These are phyloP conservation scores for Yamadazyma kitorensis DNA, from an alignment of 805 yeast species.

Conservation along the genomic window DNA sequence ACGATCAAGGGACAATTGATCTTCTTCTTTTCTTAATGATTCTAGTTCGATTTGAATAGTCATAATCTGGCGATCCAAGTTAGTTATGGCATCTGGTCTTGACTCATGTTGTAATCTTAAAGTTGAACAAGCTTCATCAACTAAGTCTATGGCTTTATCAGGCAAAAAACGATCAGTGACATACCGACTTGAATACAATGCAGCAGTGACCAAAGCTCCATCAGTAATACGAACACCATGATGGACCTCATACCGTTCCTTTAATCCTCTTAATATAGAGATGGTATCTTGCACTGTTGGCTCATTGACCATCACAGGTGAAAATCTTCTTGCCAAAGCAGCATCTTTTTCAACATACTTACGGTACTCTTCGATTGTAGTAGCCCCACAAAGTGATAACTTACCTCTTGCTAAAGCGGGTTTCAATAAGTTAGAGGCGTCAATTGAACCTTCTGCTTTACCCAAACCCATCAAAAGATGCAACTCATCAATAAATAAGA, in stretches of 20 bases:
- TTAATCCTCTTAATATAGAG: constrained; percentile 86
- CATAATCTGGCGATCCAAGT: constrained; percentile 83
- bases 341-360: constrained; percentile 96
- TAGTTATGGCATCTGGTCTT: constrained; percentile 91
- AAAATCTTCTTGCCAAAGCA: constrained; percentile 91
- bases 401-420: constrained; percentile 94
- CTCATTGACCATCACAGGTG: constrained; percentile 80
- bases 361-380: constrained; percentile 89
- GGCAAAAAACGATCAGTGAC: constrained; percentile 90
- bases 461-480: constrained; percentile 89
- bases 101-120: constrained; percentile 93
- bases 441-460: constrained; percentile 91
- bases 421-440: constrained; percentile 88
- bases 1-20: constrained; percentile 76
- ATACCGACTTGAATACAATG: constrained; percentile 83
- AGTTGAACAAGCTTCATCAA: constrained; percentile 97
- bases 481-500: constrained; percentile 86
- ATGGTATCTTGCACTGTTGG: constrained; percentile 91
- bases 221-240: constrained; percentile 96
- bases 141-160: constrained; percentile 94
- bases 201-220: constrained; percentile 90
- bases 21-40: constrained; percentile 89
- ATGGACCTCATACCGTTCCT: constrained; percentile 93
- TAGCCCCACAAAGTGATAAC: constrained; percentile 93
- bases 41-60: constrained; percentile 94